Percentiles rank a stretch among this genome's conserved stretches.
phyloP scores from a whole-genome alignment of 805 yeast species.

The Metschnikowia kunwiensis region DNA sequence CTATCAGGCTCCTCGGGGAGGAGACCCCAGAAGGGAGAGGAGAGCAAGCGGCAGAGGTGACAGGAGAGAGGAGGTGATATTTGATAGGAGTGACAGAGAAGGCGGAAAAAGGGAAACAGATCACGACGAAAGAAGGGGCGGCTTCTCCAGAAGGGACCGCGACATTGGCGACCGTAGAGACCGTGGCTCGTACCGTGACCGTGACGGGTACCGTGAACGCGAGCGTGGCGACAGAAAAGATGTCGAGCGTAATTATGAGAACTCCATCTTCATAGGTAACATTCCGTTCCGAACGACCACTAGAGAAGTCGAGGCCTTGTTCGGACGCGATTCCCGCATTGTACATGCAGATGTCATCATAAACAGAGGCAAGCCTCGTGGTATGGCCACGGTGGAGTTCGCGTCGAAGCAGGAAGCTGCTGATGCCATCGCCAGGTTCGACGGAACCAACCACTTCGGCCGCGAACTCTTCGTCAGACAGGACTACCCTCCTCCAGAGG shows the following conservation, averaged over 20 bases:
- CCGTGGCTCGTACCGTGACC: conserved; percentile 6
- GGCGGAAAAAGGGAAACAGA: conserved; percentile 15
- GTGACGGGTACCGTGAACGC: conserved; percentile 25
- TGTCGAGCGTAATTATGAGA: conserved; percentile 48
- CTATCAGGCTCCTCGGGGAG: conserved; percentile 22
- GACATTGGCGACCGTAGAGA: conserved; percentile 14
- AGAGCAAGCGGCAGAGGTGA: conserved; percentile 14
- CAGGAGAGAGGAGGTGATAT: conserved; percentile 6
- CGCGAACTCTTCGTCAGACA: conserved; percentile 87
- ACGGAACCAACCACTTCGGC: conserved; percentile 62
- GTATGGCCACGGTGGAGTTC: conserved; percentile 91
- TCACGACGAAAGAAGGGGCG: conserved; percentile 12
- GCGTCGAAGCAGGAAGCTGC: conserved; percentile 60
- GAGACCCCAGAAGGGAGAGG: conserved; percentile 14
- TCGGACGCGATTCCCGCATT: conserved; percentile 48
- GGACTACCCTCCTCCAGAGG: conserved; percentile 78
- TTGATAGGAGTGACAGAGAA: conserved; percentile 20
- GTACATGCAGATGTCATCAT: conserved; percentile 81
- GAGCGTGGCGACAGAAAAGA: conserved; percentile 16
- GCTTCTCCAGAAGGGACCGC: conserved; percentile 11
- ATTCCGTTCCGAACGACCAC: conserved; percentile 64
- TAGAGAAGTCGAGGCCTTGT: conserved; percentile 56
- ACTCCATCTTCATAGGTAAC: conserved; percentile 72
- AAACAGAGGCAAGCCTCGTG: conserved; percentile 75
- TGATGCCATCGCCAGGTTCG: conserved; percentile 65